A percentile compares a stretch with the other conserved stretches of the same genome.
These are phyloP conservation scores for Panellus pusillus DNA, from an alignment of 768 basidiomycete species.

Conservation along the genomic window DNA sequence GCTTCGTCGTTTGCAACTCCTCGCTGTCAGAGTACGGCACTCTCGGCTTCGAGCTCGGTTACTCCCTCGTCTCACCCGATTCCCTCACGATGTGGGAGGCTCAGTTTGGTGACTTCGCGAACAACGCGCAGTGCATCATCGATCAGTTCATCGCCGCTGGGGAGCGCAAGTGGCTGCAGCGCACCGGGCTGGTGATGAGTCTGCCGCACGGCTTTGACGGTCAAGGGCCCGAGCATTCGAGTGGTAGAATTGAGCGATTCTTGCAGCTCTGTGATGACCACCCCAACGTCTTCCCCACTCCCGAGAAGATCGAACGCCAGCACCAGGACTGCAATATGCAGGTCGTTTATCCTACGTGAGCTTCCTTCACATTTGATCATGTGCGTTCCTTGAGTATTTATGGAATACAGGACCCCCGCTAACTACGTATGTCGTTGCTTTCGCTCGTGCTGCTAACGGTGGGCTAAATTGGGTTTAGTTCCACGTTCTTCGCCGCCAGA, in stretches of 20 bases:
- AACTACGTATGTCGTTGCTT: conserved; percentile 66
- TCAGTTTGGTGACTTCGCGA: conserved; percentile 97
- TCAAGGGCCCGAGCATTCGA: conserved; percentile 98
- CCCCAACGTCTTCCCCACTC: conserved; percentile 84
- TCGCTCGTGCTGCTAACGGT: neutral
- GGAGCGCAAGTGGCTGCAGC: conserved; percentile 96
- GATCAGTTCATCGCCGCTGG: conserved; percentile 99
- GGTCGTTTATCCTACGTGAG: conserved; percentile 94
- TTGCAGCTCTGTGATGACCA: conserved; percentile 98
- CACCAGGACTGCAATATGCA: conserved; percentile 99
- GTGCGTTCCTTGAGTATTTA: neutral
- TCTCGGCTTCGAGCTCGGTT: conserved; percentile 97
- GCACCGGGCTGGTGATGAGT: conserved; percentile 85
- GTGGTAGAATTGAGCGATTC: conserved; percentile 93
- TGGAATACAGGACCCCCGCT: conserved; percentile 70
- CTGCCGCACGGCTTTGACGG: conserved; percentile 97
- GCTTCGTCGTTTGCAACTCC: conserved; percentile 95
- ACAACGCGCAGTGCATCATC: conserved; percentile 96
- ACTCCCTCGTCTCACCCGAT: conserved; percentile 95
- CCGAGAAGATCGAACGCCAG: conserved; percentile 88
- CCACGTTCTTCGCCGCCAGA: conserved; percentile 96
- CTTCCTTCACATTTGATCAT: conserved; percentile 14
- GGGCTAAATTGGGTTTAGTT: conserved; percentile 47
- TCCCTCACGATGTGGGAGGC: conserved; percentile 97
- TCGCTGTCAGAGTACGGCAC: conserved; percentile 93